A percentile compares a stretch with the other conserved stretches of the same genome.
These are phyloP conservation scores for Candida sonorensis DNA, from an alignment of 805 yeast species.

Conservation along the genomic window DNA sequence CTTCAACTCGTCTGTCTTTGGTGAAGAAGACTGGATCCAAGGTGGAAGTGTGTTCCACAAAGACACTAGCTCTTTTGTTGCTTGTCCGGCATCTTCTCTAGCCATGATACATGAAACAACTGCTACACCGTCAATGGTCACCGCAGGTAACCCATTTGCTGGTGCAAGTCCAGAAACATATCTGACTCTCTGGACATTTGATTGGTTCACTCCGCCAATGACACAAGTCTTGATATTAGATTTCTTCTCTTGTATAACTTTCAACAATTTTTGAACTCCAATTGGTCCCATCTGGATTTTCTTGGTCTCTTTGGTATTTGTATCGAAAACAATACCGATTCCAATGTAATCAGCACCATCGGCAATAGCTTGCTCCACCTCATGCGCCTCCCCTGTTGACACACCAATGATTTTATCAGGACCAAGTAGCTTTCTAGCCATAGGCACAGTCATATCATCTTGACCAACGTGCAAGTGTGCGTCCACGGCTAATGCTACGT, in stretches of 20 bases:
- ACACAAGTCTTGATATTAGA: conserved; percentile 54
- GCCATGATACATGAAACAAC: conserved; percentile 86
- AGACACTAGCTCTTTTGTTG: conserved; percentile 35
- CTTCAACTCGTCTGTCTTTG: not conserved
- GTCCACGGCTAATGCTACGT: conserved; percentile 81
- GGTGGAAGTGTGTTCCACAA: conserved; percentile 26
- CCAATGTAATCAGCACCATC: conserved; percentile 72
- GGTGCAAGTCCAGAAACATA: conserved; percentile 41
- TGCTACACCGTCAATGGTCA: conserved; percentile 68
- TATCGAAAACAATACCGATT: conserved; percentile 70
- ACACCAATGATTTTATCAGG: conserved; percentile 74
- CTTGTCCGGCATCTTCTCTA: conserved; percentile 40
- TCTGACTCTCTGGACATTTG: conserved; percentile 54
- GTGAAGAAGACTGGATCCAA: conserved; percentile 8
- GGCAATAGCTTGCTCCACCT: conserved; percentile 43
- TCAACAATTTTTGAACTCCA: conserved; percentile 52
- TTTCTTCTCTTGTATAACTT: conserved; percentile 32
- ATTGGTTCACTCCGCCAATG: conserved; percentile 70
- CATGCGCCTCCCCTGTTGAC: conserved; percentile 55
- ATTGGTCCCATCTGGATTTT: conserved; percentile 60
- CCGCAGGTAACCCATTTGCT: conserved; percentile 13
- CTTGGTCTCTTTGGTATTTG: conserved; percentile 58
- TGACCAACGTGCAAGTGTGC: conserved; percentile 94
- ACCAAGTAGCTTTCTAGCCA: conserved; percentile 62
- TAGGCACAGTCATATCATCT: conserved; percentile 65